These are phyloP conservation scores for Apiospora saccharicola DNA, from an alignment of 2,329 filamentous ascomycete species.

Conservation along the genomic window DNA sequence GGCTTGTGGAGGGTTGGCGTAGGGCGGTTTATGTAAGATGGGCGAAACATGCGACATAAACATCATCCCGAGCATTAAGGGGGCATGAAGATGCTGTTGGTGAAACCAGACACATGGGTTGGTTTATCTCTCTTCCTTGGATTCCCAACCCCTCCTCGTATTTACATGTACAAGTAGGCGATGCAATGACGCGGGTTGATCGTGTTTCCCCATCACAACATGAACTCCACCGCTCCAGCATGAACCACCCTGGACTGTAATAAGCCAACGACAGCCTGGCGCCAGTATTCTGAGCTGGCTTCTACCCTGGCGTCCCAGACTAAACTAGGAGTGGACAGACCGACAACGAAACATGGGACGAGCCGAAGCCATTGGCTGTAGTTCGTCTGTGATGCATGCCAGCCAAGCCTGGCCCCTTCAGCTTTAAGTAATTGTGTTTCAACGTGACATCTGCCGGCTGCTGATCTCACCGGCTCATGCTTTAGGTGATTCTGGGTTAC, in stretches of 20 bases:
- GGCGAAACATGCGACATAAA: background rate
- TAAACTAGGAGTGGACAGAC: conserved; percentile 8
- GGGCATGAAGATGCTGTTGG: background rate
- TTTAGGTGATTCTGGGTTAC: background rate
- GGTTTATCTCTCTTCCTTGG: background rate
- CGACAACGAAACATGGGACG: conserved; percentile 15
- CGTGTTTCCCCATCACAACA: background rate
- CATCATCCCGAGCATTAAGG: background rate
- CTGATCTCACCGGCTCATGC: background rate
- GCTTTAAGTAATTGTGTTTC: conserved; percentile 18
- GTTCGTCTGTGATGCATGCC: conserved; percentile 6
- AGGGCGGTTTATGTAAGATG: background rate
- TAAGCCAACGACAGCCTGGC: background rate
- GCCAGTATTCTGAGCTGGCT: conserved; percentile 18
- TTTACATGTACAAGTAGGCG: background rate
- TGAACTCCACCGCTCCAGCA: conserved; percentile 2
- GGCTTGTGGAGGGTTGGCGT: conserved; percentile 4
- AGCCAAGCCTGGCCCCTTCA: conserved; percentile 6
- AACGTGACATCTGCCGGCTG: conserved; percentile 12
- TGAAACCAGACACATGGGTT: background rate
- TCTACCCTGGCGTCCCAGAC: background rate
- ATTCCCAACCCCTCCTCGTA: background rate
- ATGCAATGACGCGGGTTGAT: background rate
- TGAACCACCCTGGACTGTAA: conserved; percentile 9
- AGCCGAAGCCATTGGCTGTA: conserved; percentile 16